Percentiles rank a stretch among this genome's conserved stretches.
Evolutionary conservation across 768 basidiomycete genomes (phyloP).

Genomic region (Ephemerocybe angulata): DNA sequence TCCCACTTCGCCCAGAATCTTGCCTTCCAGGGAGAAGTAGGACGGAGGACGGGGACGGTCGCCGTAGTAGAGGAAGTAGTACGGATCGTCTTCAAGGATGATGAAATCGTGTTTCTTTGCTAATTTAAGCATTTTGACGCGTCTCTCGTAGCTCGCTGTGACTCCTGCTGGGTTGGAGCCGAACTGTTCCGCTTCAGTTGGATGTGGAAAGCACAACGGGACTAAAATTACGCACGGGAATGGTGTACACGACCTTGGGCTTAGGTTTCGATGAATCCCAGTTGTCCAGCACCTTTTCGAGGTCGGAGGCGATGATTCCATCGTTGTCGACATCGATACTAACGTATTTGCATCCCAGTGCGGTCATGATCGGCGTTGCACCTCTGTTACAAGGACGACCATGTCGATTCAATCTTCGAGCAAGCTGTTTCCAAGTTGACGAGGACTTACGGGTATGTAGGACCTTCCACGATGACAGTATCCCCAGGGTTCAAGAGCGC

Average conservation of each 20-base stretch:
- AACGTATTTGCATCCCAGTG: conserved; percentile 46
- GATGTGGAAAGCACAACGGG: conserved; percentile 1
- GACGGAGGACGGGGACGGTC: conserved; percentile 56
- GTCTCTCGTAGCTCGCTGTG: conserved; percentile 64
- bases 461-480: conserved; percentile 74
- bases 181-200: conserved; percentile 41
- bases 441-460: conserved; percentile 61
- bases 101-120: conserved; percentile 69
- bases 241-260: conserved; percentile 76
- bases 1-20: conserved; percentile 56
- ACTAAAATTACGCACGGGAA: conserved; percentile 46
- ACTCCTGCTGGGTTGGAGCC: conserved; percentile 86
- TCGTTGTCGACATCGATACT: conserved; percentile 69
- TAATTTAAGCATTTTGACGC: conserved; percentile 63
- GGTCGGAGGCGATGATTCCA: conserved; percentile 54
- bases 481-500: conserved; percentile 76
- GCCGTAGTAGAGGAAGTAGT: conserved; percentile 73
- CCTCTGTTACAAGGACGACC: conserved; percentile 37
- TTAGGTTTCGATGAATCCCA: conserved; percentile 69
- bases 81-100: conserved; percentile 84
- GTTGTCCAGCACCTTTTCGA: conserved; percentile 58
- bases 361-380: conserved; percentile 55
- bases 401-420: conserved; percentile 14
- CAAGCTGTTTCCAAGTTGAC: neutral
- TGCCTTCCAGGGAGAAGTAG: conserved; percentile 74